Conservation (phyloP, 345 rosid genomes). For the Sisymbrium irio region DNA sequence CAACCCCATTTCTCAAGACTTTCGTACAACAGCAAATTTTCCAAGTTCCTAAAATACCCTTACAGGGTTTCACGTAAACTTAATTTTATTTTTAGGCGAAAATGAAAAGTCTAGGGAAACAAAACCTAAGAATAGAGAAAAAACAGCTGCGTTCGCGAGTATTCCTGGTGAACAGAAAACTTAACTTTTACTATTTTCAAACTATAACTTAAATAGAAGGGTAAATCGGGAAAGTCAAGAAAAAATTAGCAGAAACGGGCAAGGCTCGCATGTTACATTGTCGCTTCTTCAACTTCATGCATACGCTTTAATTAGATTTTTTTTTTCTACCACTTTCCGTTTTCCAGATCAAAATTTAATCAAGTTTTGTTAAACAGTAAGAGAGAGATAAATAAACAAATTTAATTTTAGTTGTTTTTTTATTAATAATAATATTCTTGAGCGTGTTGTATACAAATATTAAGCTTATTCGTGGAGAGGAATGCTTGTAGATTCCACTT, state of each 20-base stretch:
- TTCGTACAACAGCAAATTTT: not conserved
- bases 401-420: conserved; percentile 35
- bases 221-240: conserved; percentile 33
- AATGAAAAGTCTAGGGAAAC: not conserved
- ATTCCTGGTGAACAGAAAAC: not conserved
- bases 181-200: not conserved
- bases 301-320: conserved; percentile 51
- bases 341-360: conserved; percentile 16
- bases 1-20: conserved; percentile 36
- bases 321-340: conserved; percentile 37
- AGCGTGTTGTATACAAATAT: conserved; percentile 25
- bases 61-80: not conserved
- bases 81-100: not conserved
- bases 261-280: conserved; percentile 80
- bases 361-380: conserved; percentile 25
- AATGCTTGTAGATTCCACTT: conserved; percentile 64
- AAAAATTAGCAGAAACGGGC: conserved; percentile 59
- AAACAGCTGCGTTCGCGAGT: conserved; percentile 1
- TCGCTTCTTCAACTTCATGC: conserved; percentile 54
- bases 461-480: conserved; percentile 36
- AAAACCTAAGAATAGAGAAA: not conserved
- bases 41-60: conserved; percentile 12
- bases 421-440: not conserved
- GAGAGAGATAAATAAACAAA: not conserved
- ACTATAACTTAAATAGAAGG: conserved; percentile 28